Evolutionary conservation across 345 rosid species (phyloP).

Genomic region (Lepidium africanum): DNA sequence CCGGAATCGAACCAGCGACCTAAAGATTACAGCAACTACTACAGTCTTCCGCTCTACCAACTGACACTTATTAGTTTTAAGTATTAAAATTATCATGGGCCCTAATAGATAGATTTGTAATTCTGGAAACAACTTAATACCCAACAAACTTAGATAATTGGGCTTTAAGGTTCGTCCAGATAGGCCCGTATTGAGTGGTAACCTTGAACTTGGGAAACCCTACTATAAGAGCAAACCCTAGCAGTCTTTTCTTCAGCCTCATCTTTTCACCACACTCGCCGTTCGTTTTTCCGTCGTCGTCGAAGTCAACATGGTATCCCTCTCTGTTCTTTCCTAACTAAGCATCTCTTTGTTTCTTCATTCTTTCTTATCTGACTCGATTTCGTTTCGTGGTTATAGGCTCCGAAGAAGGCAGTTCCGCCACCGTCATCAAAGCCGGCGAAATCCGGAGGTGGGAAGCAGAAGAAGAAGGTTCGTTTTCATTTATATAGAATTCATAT

Average conservation of each 20-base stretch:
- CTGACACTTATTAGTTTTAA: too few species aligned
- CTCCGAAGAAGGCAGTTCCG: constrained; percentile 75
- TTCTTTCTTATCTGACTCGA: neutral
- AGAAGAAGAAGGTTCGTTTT: constrained; percentile 63
- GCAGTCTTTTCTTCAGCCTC: neutral
- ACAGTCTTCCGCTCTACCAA: constrained; percentile 97
- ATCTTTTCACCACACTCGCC: neutral
- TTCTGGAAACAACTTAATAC: neutral
- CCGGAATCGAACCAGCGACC: constrained; percentile 52
- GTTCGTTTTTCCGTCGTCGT: constrained; percentile 8
- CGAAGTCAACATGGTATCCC: constrained; percentile 19
- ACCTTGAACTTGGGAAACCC: constrained; percentile 5
- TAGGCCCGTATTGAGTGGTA: neutral
- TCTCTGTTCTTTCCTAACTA: neutral
- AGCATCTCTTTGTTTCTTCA: neutral
- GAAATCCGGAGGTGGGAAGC: constrained; percentile 72
- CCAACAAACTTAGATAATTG: neutral
- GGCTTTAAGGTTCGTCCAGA: neutral
- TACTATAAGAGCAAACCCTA: constrained; percentile 18
- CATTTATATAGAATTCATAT: neutral
- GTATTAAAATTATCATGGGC: neutral
- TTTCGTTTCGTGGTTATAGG: constrained; percentile 22
- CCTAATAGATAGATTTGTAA: neutral
- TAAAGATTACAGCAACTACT: constrained; percentile 43
- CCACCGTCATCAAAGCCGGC: constrained; percentile 72